Percentiles rank a stretch among this genome's conserved stretches.
phyloP scores from a whole-genome alignment of 257 asterid species.

The Ocimum tenuiflorum region DNA sequence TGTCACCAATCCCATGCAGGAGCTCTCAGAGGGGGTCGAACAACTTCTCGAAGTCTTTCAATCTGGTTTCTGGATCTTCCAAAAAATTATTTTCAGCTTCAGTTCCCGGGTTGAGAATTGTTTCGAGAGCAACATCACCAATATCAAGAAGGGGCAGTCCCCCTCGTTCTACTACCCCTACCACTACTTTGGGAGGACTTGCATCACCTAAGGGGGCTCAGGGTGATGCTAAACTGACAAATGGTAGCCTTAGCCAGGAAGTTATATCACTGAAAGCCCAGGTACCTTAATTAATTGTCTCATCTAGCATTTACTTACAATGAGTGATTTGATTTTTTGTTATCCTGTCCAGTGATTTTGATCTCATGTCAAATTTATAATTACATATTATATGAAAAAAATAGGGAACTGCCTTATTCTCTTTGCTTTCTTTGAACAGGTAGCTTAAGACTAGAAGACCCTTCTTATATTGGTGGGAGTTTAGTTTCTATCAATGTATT shows the following conservation, averaged over 20 bases:
- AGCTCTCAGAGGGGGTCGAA: conserved; percentile 72
- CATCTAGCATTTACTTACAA: conserved; percentile 6
- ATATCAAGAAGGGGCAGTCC: conserved; percentile 83
- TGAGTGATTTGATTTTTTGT: conserved; percentile 1
- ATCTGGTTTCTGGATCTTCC: conserved; percentile 85
- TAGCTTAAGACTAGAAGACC: neutral
- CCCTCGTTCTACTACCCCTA: conserved; percentile 95
- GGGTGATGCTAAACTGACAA: conserved; percentile 52
- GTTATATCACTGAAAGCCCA: conserved; percentile 66
- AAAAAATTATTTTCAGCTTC: conserved; percentile 90
- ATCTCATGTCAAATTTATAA: neutral
- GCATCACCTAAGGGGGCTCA: conserved; percentile 57
- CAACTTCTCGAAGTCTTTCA: conserved; percentile 64
- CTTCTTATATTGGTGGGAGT: neutral
- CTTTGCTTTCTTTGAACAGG: conserved; percentile 8
- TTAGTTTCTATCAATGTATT: neutral
- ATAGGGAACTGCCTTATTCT: conserved; percentile 3
- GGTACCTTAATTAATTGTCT: conserved; percentile 29
- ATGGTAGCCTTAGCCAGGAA: conserved; percentile 66
- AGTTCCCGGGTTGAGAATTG: conserved; percentile 93
- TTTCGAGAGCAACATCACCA: conserved; percentile 95
- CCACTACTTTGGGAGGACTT: conserved; percentile 91
- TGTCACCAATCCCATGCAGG: conserved; percentile 81
- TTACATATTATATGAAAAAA: conserved; percentile 4
- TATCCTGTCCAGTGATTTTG: neutral